Evolutionary conservation across 2,329 filamentous ascomycete species (phyloP).

Genomic region (Aspergillus fumigatus): DNA sequence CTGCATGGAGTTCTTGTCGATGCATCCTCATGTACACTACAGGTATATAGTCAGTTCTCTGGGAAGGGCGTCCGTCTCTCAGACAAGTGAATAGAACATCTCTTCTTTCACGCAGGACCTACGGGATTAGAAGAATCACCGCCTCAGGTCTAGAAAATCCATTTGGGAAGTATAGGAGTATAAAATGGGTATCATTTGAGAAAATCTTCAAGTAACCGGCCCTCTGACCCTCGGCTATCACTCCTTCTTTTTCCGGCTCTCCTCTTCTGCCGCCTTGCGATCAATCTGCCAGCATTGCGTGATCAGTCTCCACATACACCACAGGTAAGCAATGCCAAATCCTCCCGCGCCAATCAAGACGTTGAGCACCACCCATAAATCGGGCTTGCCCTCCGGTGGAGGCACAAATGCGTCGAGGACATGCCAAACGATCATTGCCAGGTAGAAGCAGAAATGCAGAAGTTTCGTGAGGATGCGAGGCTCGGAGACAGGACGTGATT

Average conservation of each 20-base stretch:
- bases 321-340: conserved; percentile 83
- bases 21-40: not conserved
- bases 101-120: not conserved
- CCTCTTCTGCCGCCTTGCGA: conserved; percentile 20
- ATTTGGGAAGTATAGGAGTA: not conserved
- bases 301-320: conserved; percentile 70
- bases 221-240: conserved; percentile 12
- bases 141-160: not conserved
- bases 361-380: conserved; percentile 91
- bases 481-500: conserved; percentile 40
- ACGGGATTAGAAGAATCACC: not conserved
- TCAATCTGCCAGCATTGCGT: conserved; percentile 26
- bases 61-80: not conserved
- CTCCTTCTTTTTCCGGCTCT: conserved; percentile 32
- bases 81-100: not conserved
- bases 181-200: conserved; percentile 27
- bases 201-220: conserved; percentile 1
- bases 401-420: conserved; percentile 62
- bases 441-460: conserved; percentile 71
- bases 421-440: conserved; percentile 77
- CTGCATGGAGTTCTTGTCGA: conserved; percentile 2
- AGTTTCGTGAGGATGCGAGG: conserved; percentile 59
- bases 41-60: not conserved
- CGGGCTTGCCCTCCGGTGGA: conserved; percentile 74
- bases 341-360: conserved; percentile 80